Evolutionary conservation across 345 rosid species (phyloP), one percentile per base, ranked within the genome.

Genomic region (Ceriops tagal): DNA sequence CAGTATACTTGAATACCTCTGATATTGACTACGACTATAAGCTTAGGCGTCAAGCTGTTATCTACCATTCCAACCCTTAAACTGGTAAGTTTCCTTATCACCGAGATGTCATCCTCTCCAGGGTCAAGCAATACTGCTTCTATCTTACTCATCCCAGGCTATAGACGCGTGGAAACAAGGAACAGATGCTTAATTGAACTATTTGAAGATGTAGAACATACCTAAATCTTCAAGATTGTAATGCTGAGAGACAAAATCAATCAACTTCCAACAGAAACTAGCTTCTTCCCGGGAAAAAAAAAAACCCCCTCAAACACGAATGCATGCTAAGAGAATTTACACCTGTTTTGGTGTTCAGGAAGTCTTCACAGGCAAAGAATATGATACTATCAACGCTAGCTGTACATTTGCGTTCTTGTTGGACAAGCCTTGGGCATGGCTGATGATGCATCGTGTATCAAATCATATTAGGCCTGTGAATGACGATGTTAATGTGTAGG

Each of bases 401-500:
- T 77, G 78, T 81, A 81, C 80, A 75, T 20, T 52, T 67, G 64
- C 56, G 62, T 72, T 24, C 46, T 49, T 59, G 19, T 20, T 22
- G 22, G 53, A 30, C 37, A 64, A 51, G 58, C 69, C 61, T 69
- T 71, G 57, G 62, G 46, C 22, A 35, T 26, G 11, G 57, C 19
- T 60, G 43, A 37, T 20, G 21, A 24, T 21, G 51, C 57, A 35
- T 22, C 1, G 1, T 22, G 24, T 20, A 19, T 3, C 18, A 20
- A 1, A 69, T 77, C 85, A 88, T 62, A 93, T 82, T 71, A 91
- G 46, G 84, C 83, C 78, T 24, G 95, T 66, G 75, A 93, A 89
- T 27, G 98, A 89, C 59, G 96, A 87, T 32, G 97, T 88, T 57
- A 89, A 76, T 49, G 79, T 73, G 66, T 89, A 93, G 16, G 96